Conservation (phyloP, 495 filamentous ascomycete genomes). For the Hypoxylon fragiforme region DNA sequence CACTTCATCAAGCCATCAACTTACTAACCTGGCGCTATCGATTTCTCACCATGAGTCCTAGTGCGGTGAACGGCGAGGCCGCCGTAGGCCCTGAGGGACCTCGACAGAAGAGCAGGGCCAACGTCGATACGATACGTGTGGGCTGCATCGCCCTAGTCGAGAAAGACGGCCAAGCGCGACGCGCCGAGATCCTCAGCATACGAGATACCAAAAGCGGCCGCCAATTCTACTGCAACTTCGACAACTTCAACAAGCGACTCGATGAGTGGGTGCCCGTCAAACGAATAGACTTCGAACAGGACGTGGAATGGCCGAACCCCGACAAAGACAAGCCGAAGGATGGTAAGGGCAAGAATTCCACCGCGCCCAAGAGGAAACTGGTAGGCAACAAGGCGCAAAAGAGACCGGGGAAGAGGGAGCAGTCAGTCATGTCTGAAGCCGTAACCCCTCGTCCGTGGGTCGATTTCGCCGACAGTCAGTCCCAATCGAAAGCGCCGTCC, state of each 20-base stretch:
- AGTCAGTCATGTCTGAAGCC: constrained; percentile 50
- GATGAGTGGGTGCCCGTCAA: constrained; percentile 90
- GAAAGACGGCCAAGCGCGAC: constrained; percentile 78
- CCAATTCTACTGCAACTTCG: constrained; percentile 95
- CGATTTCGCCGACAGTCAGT: constrained; percentile 30
- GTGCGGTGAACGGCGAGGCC: constrained; percentile 44
- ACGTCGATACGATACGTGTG: constrained; percentile 67
- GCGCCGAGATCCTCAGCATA: constrained; percentile 92
- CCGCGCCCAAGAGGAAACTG: constrained; percentile 50
- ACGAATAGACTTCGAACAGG: constrained; percentile 74
- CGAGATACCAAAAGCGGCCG: constrained; percentile 79
- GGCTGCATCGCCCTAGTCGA: constrained; percentile 56
- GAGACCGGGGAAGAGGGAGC: constrained; percentile 53
- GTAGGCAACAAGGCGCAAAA: constrained; percentile 59
- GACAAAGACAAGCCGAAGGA: constrained; percentile 62
- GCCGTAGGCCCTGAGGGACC: constrained; percentile 54
- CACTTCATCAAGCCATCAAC: constrained; percentile 31
- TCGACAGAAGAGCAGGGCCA: constrained; percentile 74
- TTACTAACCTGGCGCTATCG: no score
- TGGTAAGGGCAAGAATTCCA: constrained; percentile 50
- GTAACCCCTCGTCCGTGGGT: constrained; percentile 53
- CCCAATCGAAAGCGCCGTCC: constrained; percentile 42
- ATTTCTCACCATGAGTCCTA: constrained; percentile 50
- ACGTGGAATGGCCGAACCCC: constrained; percentile 60
- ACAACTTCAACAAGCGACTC: constrained; percentile 98